These are phyloP conservation scores for Xylaria sp. DNA, from an alignment of 2,329 filamentous ascomycete genomes.

Conservation along the genomic window DNA sequence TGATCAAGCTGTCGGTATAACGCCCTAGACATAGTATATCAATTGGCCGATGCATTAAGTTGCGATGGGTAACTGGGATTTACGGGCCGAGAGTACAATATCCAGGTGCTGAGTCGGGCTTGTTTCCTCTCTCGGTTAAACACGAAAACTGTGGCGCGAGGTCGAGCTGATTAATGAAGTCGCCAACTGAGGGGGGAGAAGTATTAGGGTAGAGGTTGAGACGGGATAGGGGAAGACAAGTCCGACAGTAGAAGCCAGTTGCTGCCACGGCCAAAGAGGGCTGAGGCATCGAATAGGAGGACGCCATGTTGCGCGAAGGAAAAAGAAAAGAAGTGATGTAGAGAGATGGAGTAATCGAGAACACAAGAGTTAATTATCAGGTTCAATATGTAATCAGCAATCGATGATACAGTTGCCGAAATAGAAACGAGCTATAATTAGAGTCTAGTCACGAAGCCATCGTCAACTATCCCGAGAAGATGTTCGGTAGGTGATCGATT, in stretches of 20 bases:
- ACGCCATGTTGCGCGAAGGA: neutral
- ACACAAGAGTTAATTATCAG: neutral
- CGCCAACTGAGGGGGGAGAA: too few relatives aligned
- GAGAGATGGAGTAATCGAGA: neutral
- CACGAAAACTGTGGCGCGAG: too few relatives aligned
- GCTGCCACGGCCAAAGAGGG: neutral
- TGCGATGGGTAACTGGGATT: too few relatives aligned
- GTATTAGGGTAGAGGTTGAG: too few relatives aligned
- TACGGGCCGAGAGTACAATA: too few relatives aligned
- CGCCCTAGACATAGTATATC: too few relatives aligned
- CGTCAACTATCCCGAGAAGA: neutral
- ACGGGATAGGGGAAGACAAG: neutral
- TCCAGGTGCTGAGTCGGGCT: too few relatives aligned
- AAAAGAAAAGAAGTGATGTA: neutral
- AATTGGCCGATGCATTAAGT: too few relatives aligned
- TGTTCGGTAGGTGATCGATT: neutral
- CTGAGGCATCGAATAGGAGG: neutral
- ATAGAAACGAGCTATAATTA: neutral
- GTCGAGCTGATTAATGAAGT: too few relatives aligned
- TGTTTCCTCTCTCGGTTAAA: too few relatives aligned
- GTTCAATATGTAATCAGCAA: neutral
- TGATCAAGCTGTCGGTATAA: too few relatives aligned
- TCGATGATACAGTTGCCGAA: neutral
- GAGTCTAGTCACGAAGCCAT: neutral
- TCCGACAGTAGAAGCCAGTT: neutral